Evolutionary conservation across 768 basidiomycete species (phyloP), one percentile per base, ranked within the genome.

Genomic region (Serpula lacrymans): DNA sequence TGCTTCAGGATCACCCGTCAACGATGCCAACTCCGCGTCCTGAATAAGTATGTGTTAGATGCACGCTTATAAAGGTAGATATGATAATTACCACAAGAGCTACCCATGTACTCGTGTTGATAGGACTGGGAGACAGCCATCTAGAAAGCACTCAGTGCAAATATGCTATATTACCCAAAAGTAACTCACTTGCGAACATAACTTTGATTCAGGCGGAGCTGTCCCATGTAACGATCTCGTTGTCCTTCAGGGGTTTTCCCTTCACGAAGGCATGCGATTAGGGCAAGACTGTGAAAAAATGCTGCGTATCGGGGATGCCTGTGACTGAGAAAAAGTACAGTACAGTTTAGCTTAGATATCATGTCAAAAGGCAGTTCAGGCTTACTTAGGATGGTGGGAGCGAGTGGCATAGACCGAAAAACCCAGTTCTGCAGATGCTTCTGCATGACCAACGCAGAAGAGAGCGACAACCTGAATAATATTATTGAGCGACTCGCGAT

Each of bases 1-100:
- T 2, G 83, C 79, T 41, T 80, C 75, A 2, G 74, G 65, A 41
- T 69, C 70, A 31, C 77, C 71, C 12, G 66, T 49, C 27, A 86
- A 58, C 0, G 81, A 77, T 5, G 82, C 79, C 29, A 84, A 59
- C 55, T 87, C 84, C 6, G 84, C 84, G 49, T 88, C 82, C 82
- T 85, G 31, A 6, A 24, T 13, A 4, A 6, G 8, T 38, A 27
- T 46, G 39, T 31, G 42, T n/a, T 16, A 25, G 30, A n/a, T n/a
- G 27, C 18, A 39, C 18, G 6, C 24, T 32, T 22, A 35, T 20
- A 16, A 24, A 27, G 30, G 2, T 34, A 37, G n/a, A n/a, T n/a
- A 20, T 0, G 11, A 5, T 32, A 63, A 74, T 45, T 59, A 82
- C 82, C 30, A 88, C 73, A 10, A 88, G 69, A 2, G 80, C 75